phyloP scores from a whole-genome alignment of 2,329 filamentous ascomycete species.

The Acrodontium crateriforme region DNA sequence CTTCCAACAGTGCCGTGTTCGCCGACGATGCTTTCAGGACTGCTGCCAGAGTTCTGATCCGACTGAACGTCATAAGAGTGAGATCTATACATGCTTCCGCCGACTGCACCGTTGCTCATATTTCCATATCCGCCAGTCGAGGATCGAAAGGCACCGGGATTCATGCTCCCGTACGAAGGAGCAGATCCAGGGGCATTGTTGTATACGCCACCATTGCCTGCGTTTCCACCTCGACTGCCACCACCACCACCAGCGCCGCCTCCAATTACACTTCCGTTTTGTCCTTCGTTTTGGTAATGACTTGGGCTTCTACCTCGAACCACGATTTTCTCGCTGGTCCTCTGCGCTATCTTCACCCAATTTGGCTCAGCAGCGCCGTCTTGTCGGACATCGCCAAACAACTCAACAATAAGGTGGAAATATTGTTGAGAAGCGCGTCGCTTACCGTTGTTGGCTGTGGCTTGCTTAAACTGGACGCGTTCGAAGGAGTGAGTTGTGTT shows the following conservation, averaged over 20 bases:
- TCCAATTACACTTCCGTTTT: conserved; percentile 41
- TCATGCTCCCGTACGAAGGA: conserved; percentile 16
- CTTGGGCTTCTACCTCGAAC: conserved; percentile 74
- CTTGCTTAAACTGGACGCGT: conserved; percentile 86
- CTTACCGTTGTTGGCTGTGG: conserved; percentile 88
- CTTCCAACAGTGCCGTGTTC: conserved; percentile 26
- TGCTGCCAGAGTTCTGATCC: conserved; percentile 4
- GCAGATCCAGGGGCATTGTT: no score
- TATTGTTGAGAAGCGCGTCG: conserved; percentile 81
- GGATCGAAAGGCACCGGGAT: conserved; percentile 18
- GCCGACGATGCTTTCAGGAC: conserved; percentile 28
- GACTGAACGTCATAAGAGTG: neutral
- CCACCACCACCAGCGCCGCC: conserved; percentile 50
- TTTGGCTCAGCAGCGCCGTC: conserved; percentile 32
- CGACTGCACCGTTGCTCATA: no score
- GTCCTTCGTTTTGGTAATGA: conserved; percentile 38
- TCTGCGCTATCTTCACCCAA: conserved; percentile 57
- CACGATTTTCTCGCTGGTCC: conserved; percentile 68
- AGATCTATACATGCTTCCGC: neutral
- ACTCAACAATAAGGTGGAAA: conserved; percentile 79
- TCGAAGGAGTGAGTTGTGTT: conserved; percentile 56
- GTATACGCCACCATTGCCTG: no score
- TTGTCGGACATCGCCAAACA: conserved; percentile 54
- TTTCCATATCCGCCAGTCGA: conserved; percentile 9
- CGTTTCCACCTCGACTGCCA: conserved; percentile 22